phyloP scores from a whole-genome alignment of 257 asterid species.

The Jaltomata sinuosa region DNA sequence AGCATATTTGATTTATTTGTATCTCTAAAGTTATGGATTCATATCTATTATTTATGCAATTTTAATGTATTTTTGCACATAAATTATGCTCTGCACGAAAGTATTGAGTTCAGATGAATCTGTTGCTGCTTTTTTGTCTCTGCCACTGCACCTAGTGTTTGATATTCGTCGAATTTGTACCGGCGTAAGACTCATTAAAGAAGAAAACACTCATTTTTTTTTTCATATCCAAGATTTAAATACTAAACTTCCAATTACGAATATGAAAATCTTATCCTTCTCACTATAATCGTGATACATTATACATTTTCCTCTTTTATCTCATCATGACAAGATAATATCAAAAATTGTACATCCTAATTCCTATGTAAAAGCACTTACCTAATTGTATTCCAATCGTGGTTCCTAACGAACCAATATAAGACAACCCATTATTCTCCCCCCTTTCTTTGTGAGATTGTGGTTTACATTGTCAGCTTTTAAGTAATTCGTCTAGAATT shows the following conservation, averaged over 20 bases:
- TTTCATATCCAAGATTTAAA: neutral
- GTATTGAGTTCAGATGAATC: neutral
- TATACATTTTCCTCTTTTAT: neutral
- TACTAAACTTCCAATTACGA: neutral
- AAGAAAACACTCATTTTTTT: neutral
- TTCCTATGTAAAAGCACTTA: neutral
- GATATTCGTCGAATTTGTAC: neutral
- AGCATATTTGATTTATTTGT: neutral
- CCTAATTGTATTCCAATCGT: neutral
- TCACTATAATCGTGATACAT: neutral
- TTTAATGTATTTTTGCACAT: neutral
- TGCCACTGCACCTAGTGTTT: rapidly evolving
- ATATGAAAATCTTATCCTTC: neutral
- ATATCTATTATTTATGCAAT: neutral
- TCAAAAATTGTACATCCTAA: neutral
- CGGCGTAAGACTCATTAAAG: neutral
- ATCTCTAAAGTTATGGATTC: neutral
- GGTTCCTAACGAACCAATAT: neutral
- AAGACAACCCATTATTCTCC: neutral
- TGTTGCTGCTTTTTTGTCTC: neutral
- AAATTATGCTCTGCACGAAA: neutral
- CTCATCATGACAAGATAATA: neutral
- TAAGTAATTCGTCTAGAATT: rapidly evolving
- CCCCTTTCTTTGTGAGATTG: neutral
- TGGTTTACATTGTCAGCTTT: neutral